Evolutionary conservation across 768 basidiomycete genomes (phyloP).

Genomic region (Termitomyces sp.): DNA sequence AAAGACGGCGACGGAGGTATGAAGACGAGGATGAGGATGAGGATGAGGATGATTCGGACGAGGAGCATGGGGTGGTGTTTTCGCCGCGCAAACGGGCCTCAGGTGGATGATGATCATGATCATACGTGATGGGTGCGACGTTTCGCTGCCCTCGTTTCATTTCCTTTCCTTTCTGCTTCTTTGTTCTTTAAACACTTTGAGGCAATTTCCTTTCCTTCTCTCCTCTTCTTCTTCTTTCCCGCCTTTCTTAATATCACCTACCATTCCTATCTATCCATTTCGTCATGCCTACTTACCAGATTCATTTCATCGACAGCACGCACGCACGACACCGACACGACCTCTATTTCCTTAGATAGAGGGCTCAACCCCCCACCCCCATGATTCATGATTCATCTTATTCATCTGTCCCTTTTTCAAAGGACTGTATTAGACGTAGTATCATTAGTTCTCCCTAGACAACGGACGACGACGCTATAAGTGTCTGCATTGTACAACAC

Average conservation of each 20-base stretch:
- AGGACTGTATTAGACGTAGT: conserved; percentile 19
- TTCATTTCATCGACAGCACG: no score
- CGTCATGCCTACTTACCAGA: background rate
- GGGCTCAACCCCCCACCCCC: background rate
- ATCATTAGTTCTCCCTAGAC: conserved; percentile 18
- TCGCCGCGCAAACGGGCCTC: conserved; percentile 21
- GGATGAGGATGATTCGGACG: conserved; percentile 18
- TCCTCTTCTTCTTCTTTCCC: no score
- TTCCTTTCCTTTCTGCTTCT: background rate
- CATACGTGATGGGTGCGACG: background rate
- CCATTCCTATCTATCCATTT: background rate
- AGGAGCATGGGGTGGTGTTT: conserved; percentile 27
- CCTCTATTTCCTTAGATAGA: background rate
- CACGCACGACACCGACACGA: background rate
- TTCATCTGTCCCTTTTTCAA: background rate
- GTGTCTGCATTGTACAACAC: conserved; percentile 27
- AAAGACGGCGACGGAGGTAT: conserved; percentile 1
- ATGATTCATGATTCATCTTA: no score
- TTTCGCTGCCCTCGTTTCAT: background rate
- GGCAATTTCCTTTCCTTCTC: background rate
- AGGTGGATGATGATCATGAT: background rate
- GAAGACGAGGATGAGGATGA: conserved; percentile 13
- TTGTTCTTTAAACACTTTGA: background rate
- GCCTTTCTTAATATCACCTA: background rate
- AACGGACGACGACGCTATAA: conserved; percentile 11